These are phyloP conservation scores for Trichophyton rubrum DNA, from an alignment of 2,329 filamentous ascomycete genomes.

Conservation along the genomic window DNA sequence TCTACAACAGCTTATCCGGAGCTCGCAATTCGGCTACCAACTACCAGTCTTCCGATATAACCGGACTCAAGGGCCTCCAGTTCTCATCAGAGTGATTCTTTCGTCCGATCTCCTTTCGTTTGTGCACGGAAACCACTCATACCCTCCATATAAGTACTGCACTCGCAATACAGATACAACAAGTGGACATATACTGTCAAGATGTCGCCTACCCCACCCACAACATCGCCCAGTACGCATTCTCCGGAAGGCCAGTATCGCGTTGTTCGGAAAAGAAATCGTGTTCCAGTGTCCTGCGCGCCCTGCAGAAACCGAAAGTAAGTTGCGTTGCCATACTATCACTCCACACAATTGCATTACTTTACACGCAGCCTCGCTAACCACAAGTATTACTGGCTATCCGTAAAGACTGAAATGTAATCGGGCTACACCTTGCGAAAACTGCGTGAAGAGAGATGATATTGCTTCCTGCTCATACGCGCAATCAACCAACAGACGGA, in stretches of 20 bases:
- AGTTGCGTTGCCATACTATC: conserved; percentile 4
- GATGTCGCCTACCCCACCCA: conserved; percentile 36
- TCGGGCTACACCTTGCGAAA: conserved; percentile 78
- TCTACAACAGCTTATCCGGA: not conserved
- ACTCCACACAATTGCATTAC: conserved; percentile 7
- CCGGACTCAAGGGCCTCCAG: not conserved
- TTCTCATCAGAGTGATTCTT: not conserved
- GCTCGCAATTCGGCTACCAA: not conserved
- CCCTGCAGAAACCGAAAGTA: conserved; percentile 88
- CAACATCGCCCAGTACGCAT: conserved; percentile 53
- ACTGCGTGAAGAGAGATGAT: conserved; percentile 81
- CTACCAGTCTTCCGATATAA: not conserved
- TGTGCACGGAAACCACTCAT: not conserved
- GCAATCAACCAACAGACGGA: conserved; percentile 68
- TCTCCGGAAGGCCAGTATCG: conserved; percentile 79
- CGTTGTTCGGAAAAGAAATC: conserved; percentile 81
- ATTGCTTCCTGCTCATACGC: conserved; percentile 76
- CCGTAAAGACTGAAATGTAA: conserved; percentile 69
- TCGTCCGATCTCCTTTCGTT: not conserved
- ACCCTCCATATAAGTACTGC: not conserved
- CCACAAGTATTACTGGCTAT: not conserved
- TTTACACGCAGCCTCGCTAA: conserved; percentile 11
- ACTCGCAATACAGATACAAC: not conserved
- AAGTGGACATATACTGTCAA: not conserved
- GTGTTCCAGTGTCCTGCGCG: conserved; percentile 81